These are phyloP conservation scores for Tetrastigma voinierianum DNA, from an alignment of 164 flowering plant genomes.

Conservation along the genomic window DNA sequence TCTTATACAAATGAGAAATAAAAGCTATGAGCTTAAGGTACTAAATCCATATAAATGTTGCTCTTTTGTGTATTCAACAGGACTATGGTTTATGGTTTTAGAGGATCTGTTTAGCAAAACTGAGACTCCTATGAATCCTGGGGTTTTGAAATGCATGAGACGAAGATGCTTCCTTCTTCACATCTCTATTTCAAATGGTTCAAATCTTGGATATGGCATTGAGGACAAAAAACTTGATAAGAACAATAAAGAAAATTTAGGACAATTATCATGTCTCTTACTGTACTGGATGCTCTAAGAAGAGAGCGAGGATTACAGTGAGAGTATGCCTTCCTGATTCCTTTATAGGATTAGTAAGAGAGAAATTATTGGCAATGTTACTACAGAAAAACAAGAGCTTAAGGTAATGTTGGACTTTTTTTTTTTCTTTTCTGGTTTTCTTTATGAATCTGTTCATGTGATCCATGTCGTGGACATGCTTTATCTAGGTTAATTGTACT, in stretches of 20 bases:
- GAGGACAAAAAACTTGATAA: conserved; percentile 35
- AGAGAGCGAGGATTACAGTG: conserved; percentile 56
- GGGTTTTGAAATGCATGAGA: conserved; percentile 51
- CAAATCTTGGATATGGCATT: conserved; percentile 29
- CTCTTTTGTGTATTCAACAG: too few species aligned
- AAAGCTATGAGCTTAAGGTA: too few species aligned
- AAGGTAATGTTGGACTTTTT: conserved; percentile 4
- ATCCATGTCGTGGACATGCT: too few species aligned
- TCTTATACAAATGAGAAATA: too few species aligned
- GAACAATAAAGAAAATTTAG: conserved; percentile 31
- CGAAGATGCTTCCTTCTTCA: conserved; percentile 25
- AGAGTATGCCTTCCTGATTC: conserved; percentile 40
- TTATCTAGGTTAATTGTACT: too few species aligned
- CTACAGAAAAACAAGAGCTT: conserved; percentile 26
- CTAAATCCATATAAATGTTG: too few species aligned
- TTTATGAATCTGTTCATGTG: too few species aligned
- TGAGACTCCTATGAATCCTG: conserved; percentile 70
- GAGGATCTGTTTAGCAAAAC: conserved; percentile 81
- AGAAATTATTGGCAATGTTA: conserved; percentile 29
- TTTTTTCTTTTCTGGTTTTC: neutral
- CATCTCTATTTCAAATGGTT: conserved; percentile 21
- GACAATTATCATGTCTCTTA: conserved; percentile 17
- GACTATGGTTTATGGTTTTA: conserved; percentile 70
- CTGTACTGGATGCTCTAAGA: conserved; percentile 58
- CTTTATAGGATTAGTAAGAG: conserved; percentile 26